A percentile compares a stretch with the other conserved stretches of the same genome.
Conservation (phyloP, 345 rosid genomes). For the Salix purpurea region DNA sequence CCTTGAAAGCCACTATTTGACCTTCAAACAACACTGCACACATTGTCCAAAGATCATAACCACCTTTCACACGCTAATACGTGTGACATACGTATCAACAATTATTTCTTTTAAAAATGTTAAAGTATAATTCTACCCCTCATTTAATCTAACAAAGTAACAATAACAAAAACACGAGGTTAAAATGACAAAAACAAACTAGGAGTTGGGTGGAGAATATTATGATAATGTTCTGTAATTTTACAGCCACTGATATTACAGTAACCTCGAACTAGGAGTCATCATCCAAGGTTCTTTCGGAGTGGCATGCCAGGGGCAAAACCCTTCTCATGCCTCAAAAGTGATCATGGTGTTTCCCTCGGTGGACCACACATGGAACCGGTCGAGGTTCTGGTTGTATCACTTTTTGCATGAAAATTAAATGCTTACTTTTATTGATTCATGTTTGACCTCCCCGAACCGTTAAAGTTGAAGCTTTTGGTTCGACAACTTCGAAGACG, state of each 20-base stretch:
- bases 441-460: background rate
- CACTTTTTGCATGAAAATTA: background rate
- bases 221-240: background rate
- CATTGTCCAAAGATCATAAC: too few relatives aligned
- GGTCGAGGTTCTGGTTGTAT: background rate
- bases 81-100: too few relatives aligned
- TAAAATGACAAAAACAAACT: too few relatives aligned
- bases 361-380: background rate
- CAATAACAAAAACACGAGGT: too few relatives aligned
- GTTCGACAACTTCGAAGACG: background rate
- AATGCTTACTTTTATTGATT: background rate
- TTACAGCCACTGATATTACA: background rate
- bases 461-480: background rate
- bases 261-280: background rate
- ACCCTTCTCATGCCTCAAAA: slow-evolving; percentile 1
- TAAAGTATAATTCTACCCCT: too few relatives aligned
- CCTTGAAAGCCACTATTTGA: too few relatives aligned
- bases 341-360: slow-evolving; percentile 8
- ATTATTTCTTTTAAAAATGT: too few relatives aligned
- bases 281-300: background rate
- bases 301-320: background rate
- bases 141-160: too few relatives aligned
- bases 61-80: too few relatives aligned
- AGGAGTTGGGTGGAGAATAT: background rate
- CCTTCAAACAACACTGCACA: too few relatives aligned